phyloP scores from a whole-genome alignment of 2,329 filamentous ascomycete species.

The Penicillium sp. region DNA sequence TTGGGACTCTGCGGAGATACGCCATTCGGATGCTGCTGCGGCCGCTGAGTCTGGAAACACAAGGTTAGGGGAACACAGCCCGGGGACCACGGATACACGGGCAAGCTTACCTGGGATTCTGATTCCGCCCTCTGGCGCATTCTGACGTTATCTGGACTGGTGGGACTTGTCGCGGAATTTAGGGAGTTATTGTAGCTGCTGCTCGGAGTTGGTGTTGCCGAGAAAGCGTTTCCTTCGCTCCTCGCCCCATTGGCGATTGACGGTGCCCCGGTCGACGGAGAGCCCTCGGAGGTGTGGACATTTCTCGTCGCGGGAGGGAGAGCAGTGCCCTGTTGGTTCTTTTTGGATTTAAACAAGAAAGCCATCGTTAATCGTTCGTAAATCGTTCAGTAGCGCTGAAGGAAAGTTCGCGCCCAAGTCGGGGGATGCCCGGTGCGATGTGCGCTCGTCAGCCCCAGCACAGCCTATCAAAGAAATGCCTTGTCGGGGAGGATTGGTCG shows the following conservation, averaged over 20 bases:
- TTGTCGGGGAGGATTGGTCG: not conserved
- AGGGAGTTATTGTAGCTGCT: slow-evolving; percentile 63
- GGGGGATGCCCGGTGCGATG: slow-evolving; percentile 12
- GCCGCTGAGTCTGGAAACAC: slow-evolving; percentile 28
- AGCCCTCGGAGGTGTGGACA: slow-evolving; percentile 54
- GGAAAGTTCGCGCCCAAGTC: slow-evolving; percentile 9
- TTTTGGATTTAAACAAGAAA: slow-evolving; percentile 79
- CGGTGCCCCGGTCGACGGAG: slow-evolving; percentile 39
- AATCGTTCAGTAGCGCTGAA: slow-evolving; percentile 29
- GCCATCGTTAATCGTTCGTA: slow-evolving; percentile 56
- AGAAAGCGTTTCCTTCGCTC: slow-evolving; percentile 30
- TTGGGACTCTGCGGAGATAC: slow-evolving; percentile 55
- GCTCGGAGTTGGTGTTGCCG: slow-evolving; percentile 65
- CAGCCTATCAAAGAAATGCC: slow-evolving; percentile 4
- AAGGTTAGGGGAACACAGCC: slow-evolving; percentile 5
- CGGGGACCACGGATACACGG: not conserved
- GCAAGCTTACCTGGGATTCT: slow-evolving; percentile 50
- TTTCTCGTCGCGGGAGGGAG: slow-evolving; percentile 55
- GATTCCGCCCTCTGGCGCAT: slow-evolving; percentile 53
- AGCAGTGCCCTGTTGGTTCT: slow-evolving; percentile 55
- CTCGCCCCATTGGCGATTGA: slow-evolving; percentile 47
- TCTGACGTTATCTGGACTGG: slow-evolving; percentile 62
- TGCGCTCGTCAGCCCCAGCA: slow-evolving; percentile 5
- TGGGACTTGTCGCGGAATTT: slow-evolving; percentile 62
- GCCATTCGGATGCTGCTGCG: slow-evolving; percentile 54